Conservation (phyloP, 306 rosid species). For the Oemleria cerasiformis region DNA sequence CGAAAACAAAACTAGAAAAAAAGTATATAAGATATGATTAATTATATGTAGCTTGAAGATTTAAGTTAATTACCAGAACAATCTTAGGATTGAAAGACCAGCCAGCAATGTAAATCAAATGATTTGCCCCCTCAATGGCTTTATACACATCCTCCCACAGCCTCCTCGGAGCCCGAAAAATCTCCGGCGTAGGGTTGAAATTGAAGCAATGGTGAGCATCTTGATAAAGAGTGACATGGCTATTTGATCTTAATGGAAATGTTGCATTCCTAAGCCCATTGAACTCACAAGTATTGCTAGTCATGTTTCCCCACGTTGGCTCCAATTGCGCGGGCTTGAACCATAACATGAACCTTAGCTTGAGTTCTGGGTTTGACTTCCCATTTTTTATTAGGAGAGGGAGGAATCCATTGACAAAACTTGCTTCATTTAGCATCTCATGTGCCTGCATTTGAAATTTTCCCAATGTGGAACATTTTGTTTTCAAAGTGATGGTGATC, state of each 20-base stretch:
- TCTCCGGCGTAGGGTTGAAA: conserved; percentile 62
- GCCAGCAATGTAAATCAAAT: conserved; percentile 82
- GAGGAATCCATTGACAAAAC: conserved; percentile 63
- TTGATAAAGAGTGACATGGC: conserved; percentile 82
- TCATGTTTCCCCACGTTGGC: conserved; percentile 58
- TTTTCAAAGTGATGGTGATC: conserved; percentile 61
- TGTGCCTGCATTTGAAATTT: conserved; percentile 59
- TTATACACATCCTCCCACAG: conserved; percentile 92
- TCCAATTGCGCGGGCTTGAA: conserved; percentile 72
- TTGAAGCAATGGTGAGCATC: conserved; percentile 77
- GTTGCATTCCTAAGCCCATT: conserved; percentile 67
- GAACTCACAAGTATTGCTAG: conserved; percentile 53
- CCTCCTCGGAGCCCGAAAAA: conserved; percentile 53
- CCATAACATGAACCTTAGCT: conserved; percentile 74
- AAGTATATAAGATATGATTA: too few species aligned
- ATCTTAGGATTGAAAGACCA: conserved; percentile 90
- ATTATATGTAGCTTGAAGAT: not conserved
- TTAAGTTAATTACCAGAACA: conserved; percentile 61
- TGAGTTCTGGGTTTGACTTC: conserved; percentile 54
- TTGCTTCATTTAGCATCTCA: conserved; percentile 44
- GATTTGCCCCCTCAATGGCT: conserved; percentile 81
- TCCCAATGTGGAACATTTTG: conserved; percentile 65
- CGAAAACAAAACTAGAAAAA: not conserved
- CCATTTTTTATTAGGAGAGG: conserved; percentile 77
- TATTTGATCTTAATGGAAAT: conserved; percentile 72